phyloP scores from a whole-genome alignment of 805 yeast species.

The Barnettozyma botsteinii region DNA sequence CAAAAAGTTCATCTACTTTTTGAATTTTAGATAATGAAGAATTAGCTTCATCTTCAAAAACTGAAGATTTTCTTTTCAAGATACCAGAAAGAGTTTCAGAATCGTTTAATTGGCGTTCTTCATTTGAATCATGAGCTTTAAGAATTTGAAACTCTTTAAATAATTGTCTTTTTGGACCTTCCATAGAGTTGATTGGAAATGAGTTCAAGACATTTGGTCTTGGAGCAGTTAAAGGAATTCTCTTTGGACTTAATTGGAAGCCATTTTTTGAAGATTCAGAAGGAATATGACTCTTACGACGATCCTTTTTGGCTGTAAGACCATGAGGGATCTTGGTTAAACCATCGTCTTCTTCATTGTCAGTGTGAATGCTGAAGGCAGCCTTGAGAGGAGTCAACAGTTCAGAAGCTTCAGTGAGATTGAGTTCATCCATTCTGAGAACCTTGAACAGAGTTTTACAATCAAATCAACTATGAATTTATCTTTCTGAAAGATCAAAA shows the following conservation, averaged over 20 bases:
- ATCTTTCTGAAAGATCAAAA: no score
- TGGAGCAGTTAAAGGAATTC: constrained; percentile 29
- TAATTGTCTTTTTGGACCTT: constrained; percentile 22
- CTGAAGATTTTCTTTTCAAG: constrained; percentile 10
- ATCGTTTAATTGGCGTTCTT: background rate
- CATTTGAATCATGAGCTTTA: background rate
- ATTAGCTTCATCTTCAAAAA: constrained; percentile 3
- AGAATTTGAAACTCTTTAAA: constrained; percentile 3
- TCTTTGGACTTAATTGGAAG: constrained; percentile 17
- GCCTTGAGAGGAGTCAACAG: constrained; percentile 21
- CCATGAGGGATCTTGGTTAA: constrained; percentile 42
- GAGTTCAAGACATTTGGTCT: constrained; percentile 25
- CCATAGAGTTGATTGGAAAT: constrained; percentile 15
- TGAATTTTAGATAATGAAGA: constrained; percentile 4
- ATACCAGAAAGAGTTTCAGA: constrained; percentile 6
- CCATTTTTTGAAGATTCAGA: background rate
- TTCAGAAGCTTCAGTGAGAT: constrained; percentile 14
- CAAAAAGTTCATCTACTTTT: constrained; percentile 1
- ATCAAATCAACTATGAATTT: background rate
- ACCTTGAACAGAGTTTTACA: background rate
- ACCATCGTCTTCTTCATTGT: constrained; percentile 8
- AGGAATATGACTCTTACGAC: constrained; percentile 24
- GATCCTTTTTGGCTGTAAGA: constrained; percentile 27
- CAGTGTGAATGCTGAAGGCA: constrained; percentile 15
- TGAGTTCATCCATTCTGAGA: constrained; percentile 1